Base-by-base conservation (phyloP, 2,329 filamentous ascomycete genomes). In the Lasiodiplodia citricola region DNA sequence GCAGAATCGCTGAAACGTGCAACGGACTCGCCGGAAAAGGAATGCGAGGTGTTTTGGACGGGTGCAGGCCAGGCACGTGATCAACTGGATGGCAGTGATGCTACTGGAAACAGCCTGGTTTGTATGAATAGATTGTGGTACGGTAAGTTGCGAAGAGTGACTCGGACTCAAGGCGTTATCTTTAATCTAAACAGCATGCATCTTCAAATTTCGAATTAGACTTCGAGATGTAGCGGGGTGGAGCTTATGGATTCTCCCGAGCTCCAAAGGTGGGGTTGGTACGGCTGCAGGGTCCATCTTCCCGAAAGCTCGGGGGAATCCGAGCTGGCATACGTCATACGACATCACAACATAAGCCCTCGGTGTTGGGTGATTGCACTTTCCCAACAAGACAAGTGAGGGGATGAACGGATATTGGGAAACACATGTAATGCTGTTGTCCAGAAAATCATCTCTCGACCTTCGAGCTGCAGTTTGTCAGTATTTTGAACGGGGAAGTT, bases 161-260 rank as follows among this genome's bases (percentile, higher is more conserved):
- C 21, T 28, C 23, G 23, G 23, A 28, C 51, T 25, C 51, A 28
- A 54, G 51, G 2, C 51, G 14, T 23, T 54, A 54, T 54, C 23
- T 28, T 54, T 28, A 16, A 25, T 28, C 23, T 54, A 13, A 16
- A 28, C 51, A 28, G 31, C 23, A 31, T 28, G 51, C 51, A 54
- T 54, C 51, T 54, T 14, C 51, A 31, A 4, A 3, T 54, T 16
- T 25, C 10, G 10, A 54, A 25, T 16, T 25, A 25, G 50, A 52
- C 7, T 25, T 54, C 23, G 1, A 28, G 51, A 54, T 54, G 10
- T 2, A 28, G 28, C 51, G 51, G 10, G 21, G 51, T 54, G 51
- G 51, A 54, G 51, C 23, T 25, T 54, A 13, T 25, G 51, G 51
- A 54, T 54, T 54, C 51, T 54, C 51, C 51, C 51, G 51, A 54